phyloP scores from a whole-genome alignment of 1,284 basidiomycete genomes.

The Peniophora sp. region DNA sequence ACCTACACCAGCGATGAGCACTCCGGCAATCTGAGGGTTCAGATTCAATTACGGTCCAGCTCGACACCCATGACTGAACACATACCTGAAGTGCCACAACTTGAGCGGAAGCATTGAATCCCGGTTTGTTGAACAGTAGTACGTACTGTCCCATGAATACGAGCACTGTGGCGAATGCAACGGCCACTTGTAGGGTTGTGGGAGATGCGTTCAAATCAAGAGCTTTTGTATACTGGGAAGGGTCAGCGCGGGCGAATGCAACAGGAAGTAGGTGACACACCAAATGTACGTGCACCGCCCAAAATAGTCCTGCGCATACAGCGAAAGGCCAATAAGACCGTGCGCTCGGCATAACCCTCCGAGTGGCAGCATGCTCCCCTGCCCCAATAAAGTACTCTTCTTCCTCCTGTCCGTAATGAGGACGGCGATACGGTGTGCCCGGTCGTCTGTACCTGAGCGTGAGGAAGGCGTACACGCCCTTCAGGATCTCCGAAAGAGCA shows the following conservation, averaged over 20 bases:
- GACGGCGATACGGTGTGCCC: too few relatives aligned
- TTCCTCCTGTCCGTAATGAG: too few relatives aligned
- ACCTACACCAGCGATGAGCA: constrained; percentile 13
- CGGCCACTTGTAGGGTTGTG: background rate
- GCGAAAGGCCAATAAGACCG: too few relatives aligned
- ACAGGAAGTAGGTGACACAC: background rate
- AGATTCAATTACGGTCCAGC: background rate
- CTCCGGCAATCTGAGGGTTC: constrained; percentile 9
- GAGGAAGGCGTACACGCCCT: too few relatives aligned
- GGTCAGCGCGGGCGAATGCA: background rate
- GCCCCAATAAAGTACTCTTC: too few relatives aligned
- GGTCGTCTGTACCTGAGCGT: too few relatives aligned
- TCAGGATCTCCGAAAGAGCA: too few relatives aligned
- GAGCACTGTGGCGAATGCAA: background rate
- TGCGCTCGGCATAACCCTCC: too few relatives aligned
- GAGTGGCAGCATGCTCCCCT: too few relatives aligned
- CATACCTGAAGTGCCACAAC: constrained; percentile 16
- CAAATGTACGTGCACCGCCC: background rate
- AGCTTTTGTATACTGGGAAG: background rate
- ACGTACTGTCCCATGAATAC: background rate
- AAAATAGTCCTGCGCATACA: background rate
- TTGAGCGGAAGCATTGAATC: constrained; percentile 5
- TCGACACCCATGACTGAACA: background rate
- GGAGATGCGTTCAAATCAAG: background rate
- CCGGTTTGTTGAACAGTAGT: background rate